Evolutionary conservation across 1,139 yeast genomes (phyloP).

Genomic region (Meyerozyma carpophila): DNA sequence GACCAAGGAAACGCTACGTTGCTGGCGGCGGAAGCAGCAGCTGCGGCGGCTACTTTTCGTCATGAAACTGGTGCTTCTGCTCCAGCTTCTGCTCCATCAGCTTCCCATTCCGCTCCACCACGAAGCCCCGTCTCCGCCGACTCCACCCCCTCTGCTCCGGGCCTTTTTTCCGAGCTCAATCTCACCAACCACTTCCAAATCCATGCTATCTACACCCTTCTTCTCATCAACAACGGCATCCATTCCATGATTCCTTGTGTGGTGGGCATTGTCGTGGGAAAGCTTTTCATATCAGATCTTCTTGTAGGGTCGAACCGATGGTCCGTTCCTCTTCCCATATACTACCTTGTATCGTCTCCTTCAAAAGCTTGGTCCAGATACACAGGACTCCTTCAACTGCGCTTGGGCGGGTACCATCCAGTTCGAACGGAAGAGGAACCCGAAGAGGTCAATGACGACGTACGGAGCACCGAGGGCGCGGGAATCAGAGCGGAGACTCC

Average conservation of each 20-base stretch:
- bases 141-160: background rate
- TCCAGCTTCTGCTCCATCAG: background rate
- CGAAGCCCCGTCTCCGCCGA: too few species aligned
- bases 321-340: conserved; percentile 29
- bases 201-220: conserved; percentile 45
- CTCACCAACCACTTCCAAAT: conserved; percentile 57
- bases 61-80: background rate
- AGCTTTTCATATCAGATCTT: conserved; percentile 46
- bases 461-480: conserved; percentile 9
- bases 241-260: conserved; percentile 46
- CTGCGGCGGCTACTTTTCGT: too few species aligned
- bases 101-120: background rate
- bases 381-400: background rate
- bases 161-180: conserved; percentile 19
- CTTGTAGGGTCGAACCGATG: conserved; percentile 58
- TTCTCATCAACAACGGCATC: conserved; percentile 51
- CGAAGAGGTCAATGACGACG: conserved; percentile 23
- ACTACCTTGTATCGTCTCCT: conserved; percentile 1
- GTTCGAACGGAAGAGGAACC: conserved; percentile 12
- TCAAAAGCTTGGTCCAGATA: background rate
- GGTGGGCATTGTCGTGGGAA: conserved; percentile 59
- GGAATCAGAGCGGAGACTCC: conserved; percentile 48
- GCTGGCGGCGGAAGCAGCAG: too few species aligned
- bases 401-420: conserved; percentile 9
- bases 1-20: background rate